Conservation (phyloP, 2,329 filamentous ascomycete species). For the Hymenotorrendiella dingleyae region DNA sequence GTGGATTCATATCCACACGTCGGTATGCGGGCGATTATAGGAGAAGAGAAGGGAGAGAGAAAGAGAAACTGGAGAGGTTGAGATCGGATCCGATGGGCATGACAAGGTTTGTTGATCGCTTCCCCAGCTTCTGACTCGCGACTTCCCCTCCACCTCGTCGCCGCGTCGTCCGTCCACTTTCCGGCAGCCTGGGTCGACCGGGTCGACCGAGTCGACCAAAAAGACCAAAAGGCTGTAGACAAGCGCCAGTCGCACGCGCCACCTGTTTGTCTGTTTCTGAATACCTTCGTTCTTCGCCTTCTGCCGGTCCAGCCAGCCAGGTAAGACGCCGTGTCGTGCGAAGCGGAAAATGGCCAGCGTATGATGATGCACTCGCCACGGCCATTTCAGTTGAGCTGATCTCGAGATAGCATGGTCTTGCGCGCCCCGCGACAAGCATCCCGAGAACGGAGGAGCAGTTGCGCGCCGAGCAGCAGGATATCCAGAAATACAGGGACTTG, state of each 20-base stretch:
- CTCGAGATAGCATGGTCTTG: constrained; percentile 68
- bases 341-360: constrained; percentile 33
- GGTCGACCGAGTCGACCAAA: too few relatives aligned
- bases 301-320: background rate
- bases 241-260: constrained; percentile 3
- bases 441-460: constrained; percentile 64
- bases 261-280: too few relatives aligned
- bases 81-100: constrained; percentile 3
- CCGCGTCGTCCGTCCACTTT: background rate
- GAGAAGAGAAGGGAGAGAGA: constrained; percentile 4
- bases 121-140: constrained; percentile 18
- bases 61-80: background rate
- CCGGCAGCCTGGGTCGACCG: background rate
- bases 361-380: constrained; percentile 21
- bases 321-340: background rate
- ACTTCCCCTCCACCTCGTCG: constrained; percentile 6
- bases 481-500: constrained; percentile 67
- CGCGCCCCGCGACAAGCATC: constrained; percentile 55
- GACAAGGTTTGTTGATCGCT: constrained; percentile 12
- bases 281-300: background rate
- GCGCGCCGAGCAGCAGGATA: constrained; percentile 67
- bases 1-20: constrained; percentile 12
- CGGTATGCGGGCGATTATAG: constrained; percentile 4
- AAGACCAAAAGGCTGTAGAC: background rate
- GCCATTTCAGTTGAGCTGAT: constrained; percentile 22